Base-by-base conservation (phyloP, 345 rosid species). In the Dipteronia sinensis region DNA sequence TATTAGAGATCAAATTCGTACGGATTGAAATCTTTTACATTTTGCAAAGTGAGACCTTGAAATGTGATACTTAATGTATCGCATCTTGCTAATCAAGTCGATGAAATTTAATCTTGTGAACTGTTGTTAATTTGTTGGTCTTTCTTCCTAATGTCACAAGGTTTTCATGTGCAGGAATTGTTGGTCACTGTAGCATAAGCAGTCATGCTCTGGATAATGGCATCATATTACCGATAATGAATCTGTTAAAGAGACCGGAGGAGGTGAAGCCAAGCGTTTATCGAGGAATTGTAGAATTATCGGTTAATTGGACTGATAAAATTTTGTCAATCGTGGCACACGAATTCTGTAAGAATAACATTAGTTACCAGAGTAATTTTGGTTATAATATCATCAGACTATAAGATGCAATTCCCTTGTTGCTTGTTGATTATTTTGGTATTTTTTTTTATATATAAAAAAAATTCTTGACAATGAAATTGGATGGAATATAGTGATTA, bases 121-220 rank as follows among this genome's bases (percentile, higher is more conserved):
- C 1, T 27, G 27, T 27, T 27, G 27, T 27, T n/a, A n/a, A n/a
- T n/a, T 27, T 27, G 42, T 38, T 38, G 42, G 42, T 56, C 40
- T 66, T 56, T 29, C 20, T 38, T 19, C 61, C 74, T 55, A 69
- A 64, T 65, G 62, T 0, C 27, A 68, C 65, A 12, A 61, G 12
- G 46, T 40, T 68, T 64, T 72, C 31, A 23, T 76, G 59, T 83
- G 84, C 93, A 91, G 96, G 96, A 91, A 75, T 82, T 87, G n/a
- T n/a, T n/a, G n/a, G n/a, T n/a, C n/a, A n/a, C n/a, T n/a, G n/a
- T n/a, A n/a, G n/a, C n/a, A n/a, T n/a, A n/a, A n/a, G n/a, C n/a
- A n/a, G n/a, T n/a, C n/a, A n/a, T n/a, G 58, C 73, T 90, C 66
- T 86, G 79, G 78, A 74, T 92, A 44, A 74, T 90, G 78, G 91